A percentile compares a stretch with the other conserved stretches of the same genome.
Evolutionary conservation across 108 stramenopile species (phyloP).

Genomic region (Bacterosira constricta): DNA sequence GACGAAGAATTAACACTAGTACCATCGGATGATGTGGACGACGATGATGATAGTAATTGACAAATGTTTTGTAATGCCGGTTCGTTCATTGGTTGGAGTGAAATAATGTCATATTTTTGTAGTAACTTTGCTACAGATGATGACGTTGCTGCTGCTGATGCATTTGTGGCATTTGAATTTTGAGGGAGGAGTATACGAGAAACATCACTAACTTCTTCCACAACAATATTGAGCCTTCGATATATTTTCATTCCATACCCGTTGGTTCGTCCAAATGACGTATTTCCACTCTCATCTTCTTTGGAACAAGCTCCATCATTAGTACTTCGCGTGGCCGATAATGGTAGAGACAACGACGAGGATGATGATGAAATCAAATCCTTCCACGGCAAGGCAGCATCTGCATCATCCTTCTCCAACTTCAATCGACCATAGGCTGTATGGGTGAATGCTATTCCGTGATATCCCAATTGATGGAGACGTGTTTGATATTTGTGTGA

Average conservation of each 20-base stretch:
- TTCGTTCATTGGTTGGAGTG: slow-evolving; percentile 73
- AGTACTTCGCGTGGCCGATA: not conserved
- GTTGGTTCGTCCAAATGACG: slow-evolving; percentile 15
- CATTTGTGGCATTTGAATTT: not conserved
- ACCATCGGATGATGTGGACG: not conserved
- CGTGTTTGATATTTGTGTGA: slow-evolving; percentile 28
- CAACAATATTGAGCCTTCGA: slow-evolving; percentile 65
- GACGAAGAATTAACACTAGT: too few species aligned
- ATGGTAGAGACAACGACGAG: not conserved
- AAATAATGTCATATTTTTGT: slow-evolving; percentile 70
- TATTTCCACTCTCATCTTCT: not conserved
- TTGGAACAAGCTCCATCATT: not conserved
- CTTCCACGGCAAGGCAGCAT: slow-evolving; percentile 52
- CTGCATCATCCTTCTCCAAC: slow-evolving; percentile 53
- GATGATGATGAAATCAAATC: slow-evolving; percentile 13
- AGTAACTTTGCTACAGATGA: slow-evolving; percentile 23
- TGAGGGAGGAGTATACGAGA: slow-evolving; percentile 30
- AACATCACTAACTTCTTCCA: slow-evolving; percentile 78
- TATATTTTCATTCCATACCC: slow-evolving; percentile 29
- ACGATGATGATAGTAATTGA: slow-evolving; percentile 29
- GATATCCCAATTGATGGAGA: slow-evolving; percentile 53
- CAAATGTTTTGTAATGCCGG: slow-evolving; percentile 66
- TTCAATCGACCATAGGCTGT: slow-evolving; percentile 64
- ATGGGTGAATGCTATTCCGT: slow-evolving; percentile 62
- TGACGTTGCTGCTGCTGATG: slow-evolving; percentile 6